Base-by-base conservation (phyloP, 2,329 filamentous ascomycete genomes). In the Lachnellula suecica region DNA sequence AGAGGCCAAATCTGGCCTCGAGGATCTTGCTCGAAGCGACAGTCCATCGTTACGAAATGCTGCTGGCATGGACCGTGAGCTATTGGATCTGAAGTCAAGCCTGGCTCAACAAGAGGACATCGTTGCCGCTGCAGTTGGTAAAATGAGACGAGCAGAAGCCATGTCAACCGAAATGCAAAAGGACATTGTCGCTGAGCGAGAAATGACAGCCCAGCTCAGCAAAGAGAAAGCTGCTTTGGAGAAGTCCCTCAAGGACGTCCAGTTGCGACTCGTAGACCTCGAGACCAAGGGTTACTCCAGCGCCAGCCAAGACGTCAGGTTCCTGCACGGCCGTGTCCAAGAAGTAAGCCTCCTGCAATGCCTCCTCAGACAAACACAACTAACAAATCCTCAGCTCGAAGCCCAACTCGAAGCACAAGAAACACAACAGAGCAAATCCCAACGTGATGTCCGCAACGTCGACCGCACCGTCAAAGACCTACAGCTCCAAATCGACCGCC, bases 281-380 rank as follows among this genome's bases (percentile, higher is more conserved):
- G 93, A 99, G 74, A 97, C 94, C 40, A 97, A 97, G 77, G 91
- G 92, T 48, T 97, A 96, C 73, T 94, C 92, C 19, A 95, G 87
- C 59, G 89, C 89, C 22, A 96, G 92, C 70, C 91, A 96, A 65
- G 93, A 97, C 71, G 90, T 97, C 61, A 88, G 94, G 66, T 97
- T 97, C 75, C 73, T 97, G 65, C 89, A 97, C 72, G 93, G 91
- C 66, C 84, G 93, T 46, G 91, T 99, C 60, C 91, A 97, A 75
- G 93, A 97, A 81, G 92, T 96, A 78, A 80, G 83, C 38, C n/a
- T 11, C 13, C 23, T 34, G 37, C 48, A 13, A 19, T 13, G 46
- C 8, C 55, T 48, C 61, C 42, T 52, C 47, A 53, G 47, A 57
- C 68, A 69, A 13, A 47, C 41, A 51, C 56, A 63, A 54, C 64